Conservation (phyloP, 2,329 filamentous ascomycete species). For the Aspergillus viridinutans region DNA sequence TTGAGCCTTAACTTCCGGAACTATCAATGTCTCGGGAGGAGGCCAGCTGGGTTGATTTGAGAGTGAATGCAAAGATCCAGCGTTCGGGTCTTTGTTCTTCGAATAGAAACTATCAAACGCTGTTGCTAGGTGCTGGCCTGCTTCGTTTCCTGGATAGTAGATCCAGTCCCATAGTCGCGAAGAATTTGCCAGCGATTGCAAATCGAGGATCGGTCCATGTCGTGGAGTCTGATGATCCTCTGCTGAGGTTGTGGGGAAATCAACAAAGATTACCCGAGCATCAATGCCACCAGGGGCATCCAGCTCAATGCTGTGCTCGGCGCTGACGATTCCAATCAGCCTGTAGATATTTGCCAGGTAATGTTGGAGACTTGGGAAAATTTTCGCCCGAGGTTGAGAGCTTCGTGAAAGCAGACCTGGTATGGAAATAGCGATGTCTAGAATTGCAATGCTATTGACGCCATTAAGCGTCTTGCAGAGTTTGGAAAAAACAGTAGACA, state of each 20-base stretch:
- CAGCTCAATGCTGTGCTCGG: conserved; percentile 59
- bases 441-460: conserved; percentile 31
- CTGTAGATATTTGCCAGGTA: conserved; percentile 74
- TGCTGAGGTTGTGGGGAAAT: conserved; percentile 44
- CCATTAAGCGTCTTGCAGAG: conserved; percentile 38
- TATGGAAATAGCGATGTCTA: conserved; percentile 61
- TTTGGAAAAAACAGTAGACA: conserved; percentile 52
- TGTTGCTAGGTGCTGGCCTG: conserved; percentile 23
- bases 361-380: conserved; percentile 67
- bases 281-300: conserved; percentile 69
- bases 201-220: conserved; percentile 49
- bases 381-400: conserved; percentile 49
- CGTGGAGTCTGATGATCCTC: conserved; percentile 5
- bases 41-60: conserved; percentile 20
- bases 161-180: conserved; percentile 28
- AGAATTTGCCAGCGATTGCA: conserved; percentile 45
- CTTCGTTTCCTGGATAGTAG: conserved; percentile 27
- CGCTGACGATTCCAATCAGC: conserved; percentile 68
- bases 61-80: conserved; percentile 18
- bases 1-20: conserved; percentile 15
- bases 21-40: conserved; percentile 18
- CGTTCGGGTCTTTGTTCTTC: conserved; percentile 15
- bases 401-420: conserved; percentile 56
- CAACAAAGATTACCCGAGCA: conserved; percentile 67
- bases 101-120: conserved; percentile 33